Evolutionary conservation across 306 rosid species (phyloP), one percentile per base, ranked within the genome.

Genomic region (Calophaca sinica): DNA sequence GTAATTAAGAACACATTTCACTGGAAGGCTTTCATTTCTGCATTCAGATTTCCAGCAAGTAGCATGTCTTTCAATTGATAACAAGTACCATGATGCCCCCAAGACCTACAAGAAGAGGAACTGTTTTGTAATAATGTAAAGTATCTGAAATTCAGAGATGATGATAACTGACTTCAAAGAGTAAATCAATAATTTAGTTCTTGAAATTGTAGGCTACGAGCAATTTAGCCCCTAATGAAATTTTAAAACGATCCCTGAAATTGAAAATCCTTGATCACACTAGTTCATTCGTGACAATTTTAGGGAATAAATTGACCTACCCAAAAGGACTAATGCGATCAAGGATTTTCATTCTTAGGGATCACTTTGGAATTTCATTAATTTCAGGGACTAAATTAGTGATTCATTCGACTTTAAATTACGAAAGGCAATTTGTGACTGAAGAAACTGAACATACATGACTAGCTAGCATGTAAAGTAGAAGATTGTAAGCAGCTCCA

Each of bases 391-490:
- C 26, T 20, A 20, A 20, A 20, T 20, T 20, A 20, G 26, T 20
- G 26, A 20, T 20, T 20, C 26, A 20, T 20, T 20, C 1, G 26
- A 20, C 26, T 20, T 20, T 20, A 20, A 20, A 20, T 20, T 20
- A 20, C 26, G 9, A 79, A 54, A 73, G 33, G 8, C 12, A 75
- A 38, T 2, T 62, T 74, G 15, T 63, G 55, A 39, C 26, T 20
- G 63, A 59, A 70, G 73, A 74, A 10, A 63, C n/a, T 15, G 53
- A 72, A 38, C 87, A 62, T 85, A 93, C 98, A 88, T 94, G 97
- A 84, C 98, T 94, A 38, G 96, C 98, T 72, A 94, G 79, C 98
- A 91, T 88, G 86, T 91, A 94, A 62, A 94, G 94, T 68, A 91
- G 13, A 26, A 94, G 94, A 83, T 94, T 94, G 50, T 94, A 94